These are phyloP conservation scores for Yamadazyma scolyti DNA, from an alignment of 805 yeast genomes.

Conservation along the genomic window DNA sequence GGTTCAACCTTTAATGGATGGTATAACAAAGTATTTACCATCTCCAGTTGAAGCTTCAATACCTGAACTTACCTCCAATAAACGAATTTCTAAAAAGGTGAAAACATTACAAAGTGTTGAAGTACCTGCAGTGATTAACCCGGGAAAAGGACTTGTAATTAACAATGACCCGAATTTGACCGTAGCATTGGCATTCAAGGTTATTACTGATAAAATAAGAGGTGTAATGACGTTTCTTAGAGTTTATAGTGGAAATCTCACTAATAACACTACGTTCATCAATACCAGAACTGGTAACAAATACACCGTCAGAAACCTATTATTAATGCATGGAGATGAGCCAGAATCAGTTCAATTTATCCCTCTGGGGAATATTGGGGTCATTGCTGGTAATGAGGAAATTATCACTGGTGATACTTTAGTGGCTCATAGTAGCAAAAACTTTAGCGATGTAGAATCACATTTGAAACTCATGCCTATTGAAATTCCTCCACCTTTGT, in stretches of 20 bases:
- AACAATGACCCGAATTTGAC: conserved; percentile 58
- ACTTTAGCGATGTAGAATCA: conserved; percentile 42
- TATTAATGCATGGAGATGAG: conserved; percentile 84
- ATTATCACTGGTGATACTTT: conserved; percentile 90
- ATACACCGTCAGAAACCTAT: conserved; percentile 62
- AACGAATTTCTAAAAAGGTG: conserved; percentile 14
- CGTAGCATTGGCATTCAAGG: conserved; percentile 87
- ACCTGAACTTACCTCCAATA: conserved; percentile 48
- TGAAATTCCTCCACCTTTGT: conserved; percentile 86
- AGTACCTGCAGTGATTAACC: conserved; percentile 36
- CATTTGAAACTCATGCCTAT: conserved; percentile 67
- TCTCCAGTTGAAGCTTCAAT: conserved; percentile 63
- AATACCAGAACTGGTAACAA: conserved; percentile 70
- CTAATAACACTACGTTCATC: conserved; percentile 55
- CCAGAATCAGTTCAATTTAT: conserved; percentile 68
- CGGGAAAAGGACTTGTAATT: conserved; percentile 45
- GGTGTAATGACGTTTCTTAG: conserved; percentile 84
- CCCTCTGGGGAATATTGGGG: conserved; percentile 85
- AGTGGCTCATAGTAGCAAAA: conserved; percentile 49
- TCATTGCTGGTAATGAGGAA: conserved; percentile 67
- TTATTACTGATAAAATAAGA: conserved; percentile 75
- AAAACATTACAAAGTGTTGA: conserved; percentile 14
- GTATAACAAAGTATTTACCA: conserved; percentile 73
- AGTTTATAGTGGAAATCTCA: conserved; percentile 78
- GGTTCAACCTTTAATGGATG: conserved; percentile 90